Evolutionary conservation across 164 flowering plant genomes (phyloP).

Genomic region (Macadamia tetraphylla): DNA sequence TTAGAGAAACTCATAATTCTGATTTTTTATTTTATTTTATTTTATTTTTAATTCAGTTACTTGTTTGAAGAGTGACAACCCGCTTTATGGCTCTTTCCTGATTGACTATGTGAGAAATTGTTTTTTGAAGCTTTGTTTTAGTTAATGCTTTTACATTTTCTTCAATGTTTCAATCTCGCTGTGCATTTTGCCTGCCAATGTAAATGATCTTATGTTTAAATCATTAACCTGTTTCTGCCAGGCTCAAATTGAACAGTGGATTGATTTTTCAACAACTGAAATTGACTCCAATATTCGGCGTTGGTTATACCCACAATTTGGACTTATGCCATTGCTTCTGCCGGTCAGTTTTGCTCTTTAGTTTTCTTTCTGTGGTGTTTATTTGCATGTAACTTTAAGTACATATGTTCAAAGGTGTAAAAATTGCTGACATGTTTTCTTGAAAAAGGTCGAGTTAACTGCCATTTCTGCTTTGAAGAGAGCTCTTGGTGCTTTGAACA

Average conservation of each 20-base stretch:
- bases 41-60: slow-evolving; percentile 45
- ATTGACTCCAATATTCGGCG: slow-evolving; percentile 35
- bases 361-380: not conserved
- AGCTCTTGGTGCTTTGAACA: too few relatives aligned
- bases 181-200: not conserved
- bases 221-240: slow-evolving; percentile 9
- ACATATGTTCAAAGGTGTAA: not conserved
- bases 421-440: too few relatives aligned
- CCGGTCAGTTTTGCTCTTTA: slow-evolving; percentile 32
- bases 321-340: slow-evolving; percentile 33
- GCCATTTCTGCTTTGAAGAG: slow-evolving; percentile 9
- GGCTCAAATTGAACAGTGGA: slow-evolving; percentile 37
- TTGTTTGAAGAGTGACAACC: slow-evolving; percentile 48
- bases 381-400: not conserved
- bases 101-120: slow-evolving; percentile 38
- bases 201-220: too few relatives aligned
- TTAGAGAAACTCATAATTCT: slow-evolving; percentile 1
- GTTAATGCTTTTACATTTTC: not conserved
- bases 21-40: slow-evolving; percentile 9
- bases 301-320: slow-evolving; percentile 50
- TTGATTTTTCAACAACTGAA: slow-evolving; percentile 48
- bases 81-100: slow-evolving; percentile 29
- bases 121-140: not conserved
- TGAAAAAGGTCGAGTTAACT: slow-evolving; percentile 47
- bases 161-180: too few relatives aligned